A percentile compares a stretch with the other conserved stretches of the same genome.
Conservation (phyloP, 257 asterid genomes). For the Avicennia marina region DNA sequence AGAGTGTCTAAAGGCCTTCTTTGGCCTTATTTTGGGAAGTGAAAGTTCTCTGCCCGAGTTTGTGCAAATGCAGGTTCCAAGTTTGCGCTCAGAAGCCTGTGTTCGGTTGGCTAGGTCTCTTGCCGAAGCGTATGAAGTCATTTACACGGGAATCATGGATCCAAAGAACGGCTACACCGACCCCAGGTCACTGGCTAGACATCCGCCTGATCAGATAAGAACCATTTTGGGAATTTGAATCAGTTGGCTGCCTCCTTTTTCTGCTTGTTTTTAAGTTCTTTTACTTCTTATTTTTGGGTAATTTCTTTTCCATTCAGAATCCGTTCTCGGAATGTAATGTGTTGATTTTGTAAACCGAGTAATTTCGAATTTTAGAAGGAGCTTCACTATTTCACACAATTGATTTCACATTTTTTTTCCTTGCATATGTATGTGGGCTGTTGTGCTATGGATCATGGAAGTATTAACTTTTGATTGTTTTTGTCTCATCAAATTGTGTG, state of each 20-base stretch:
- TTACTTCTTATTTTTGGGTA: background rate
- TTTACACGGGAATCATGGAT: constrained; percentile 73
- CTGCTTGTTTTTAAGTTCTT: background rate
- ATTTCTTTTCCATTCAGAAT: background rate
- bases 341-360: no score
- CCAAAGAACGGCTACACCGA: constrained; percentile 67
- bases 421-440: no score
- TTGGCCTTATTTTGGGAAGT: constrained; percentile 83
- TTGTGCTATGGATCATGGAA: no score
- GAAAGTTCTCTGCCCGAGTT: constrained; percentile 82
- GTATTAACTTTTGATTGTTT: no score
- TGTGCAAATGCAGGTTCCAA: constrained; percentile 86
- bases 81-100: constrained; percentile 75
- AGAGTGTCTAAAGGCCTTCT: constrained; percentile 78
- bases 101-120: constrained; percentile 56
- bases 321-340: background rate
- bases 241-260: no score
- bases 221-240: constrained; percentile 88
- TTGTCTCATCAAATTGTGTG: no score
- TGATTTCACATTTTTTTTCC: no score
- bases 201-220: constrained; percentile 92
- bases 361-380: no score
- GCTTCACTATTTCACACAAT: no score
- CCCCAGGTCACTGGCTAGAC: constrained; percentile 87
- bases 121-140: constrained; percentile 73